Conservation (phyloP, 768 basidiomycete genomes). For the Rhizopogon salebrosus region DNA sequence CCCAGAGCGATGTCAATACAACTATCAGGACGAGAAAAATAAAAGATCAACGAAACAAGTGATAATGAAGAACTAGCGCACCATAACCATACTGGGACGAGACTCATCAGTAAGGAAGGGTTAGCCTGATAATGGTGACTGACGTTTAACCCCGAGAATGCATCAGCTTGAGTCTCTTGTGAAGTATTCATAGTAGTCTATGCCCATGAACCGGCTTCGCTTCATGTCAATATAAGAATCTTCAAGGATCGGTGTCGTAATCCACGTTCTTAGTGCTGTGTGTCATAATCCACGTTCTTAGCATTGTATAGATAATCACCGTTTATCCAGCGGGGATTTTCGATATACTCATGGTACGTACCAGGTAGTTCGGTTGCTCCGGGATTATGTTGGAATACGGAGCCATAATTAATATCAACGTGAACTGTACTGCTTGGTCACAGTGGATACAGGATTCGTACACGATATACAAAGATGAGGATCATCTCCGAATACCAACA, state of each 20-base stretch:
- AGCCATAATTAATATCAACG: no score
- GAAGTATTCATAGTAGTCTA: neutral
- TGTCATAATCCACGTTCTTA: no score
- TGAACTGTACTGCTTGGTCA: no score
- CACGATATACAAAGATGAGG: neutral
- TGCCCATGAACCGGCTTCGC: no score
- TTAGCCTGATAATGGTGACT: neutral
- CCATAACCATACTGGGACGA: neutral
- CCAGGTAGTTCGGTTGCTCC: no score
- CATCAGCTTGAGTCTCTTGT: neutral
- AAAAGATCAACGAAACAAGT: neutral
- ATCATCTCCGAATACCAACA: slow-evolving; percentile 22
- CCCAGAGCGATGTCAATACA: neutral
- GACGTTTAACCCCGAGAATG: neutral
- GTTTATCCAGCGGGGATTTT: no score
- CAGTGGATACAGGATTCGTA: no score
- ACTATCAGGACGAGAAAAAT: neutral
- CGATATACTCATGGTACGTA: no score
- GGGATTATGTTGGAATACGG: no score
- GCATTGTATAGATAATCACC: no score
- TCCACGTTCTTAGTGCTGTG: no score
- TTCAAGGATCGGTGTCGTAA: no score
- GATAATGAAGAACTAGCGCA: neutral
- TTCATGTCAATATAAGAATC: neutral
- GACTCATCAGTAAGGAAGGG: neutral